Conservation (phyloP, 371 early-diverging fungal genomes). For the Entomophthora muscae region DNA sequence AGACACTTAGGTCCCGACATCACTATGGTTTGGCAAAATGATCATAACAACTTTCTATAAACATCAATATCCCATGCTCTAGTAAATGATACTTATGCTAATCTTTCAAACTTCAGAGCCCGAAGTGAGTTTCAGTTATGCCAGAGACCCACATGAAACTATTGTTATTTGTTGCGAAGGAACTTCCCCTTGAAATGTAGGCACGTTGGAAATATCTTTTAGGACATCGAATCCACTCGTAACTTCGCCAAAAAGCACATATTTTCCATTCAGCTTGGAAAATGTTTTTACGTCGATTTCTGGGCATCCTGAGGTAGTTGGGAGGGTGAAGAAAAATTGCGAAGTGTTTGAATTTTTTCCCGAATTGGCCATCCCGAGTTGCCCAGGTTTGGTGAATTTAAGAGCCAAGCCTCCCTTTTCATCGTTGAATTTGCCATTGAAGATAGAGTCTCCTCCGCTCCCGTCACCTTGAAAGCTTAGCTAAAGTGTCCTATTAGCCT, state of each 20-base stretch:
- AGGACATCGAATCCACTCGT: neutral
- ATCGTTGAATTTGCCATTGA: slow-evolving; percentile 47
- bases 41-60: too few species aligned
- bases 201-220: neutral
- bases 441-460: slow-evolving; percentile 52
- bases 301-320: slow-evolving; percentile 10
- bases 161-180: neutral
- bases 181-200: neutral
- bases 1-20: too few species aligned
- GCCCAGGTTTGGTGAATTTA: slow-evolving; percentile 24
- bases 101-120: too few species aligned
- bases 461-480: slow-evolving; percentile 30
- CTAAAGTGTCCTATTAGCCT: neutral
- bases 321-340: slow-evolving; percentile 19
- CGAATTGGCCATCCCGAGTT: slow-evolving; percentile 67
- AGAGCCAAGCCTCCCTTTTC: slow-evolving; percentile 39
- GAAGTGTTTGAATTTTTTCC: slow-evolving; percentile 76
- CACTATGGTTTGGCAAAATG: too few species aligned
- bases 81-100: too few species aligned
- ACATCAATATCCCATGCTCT: too few species aligned
- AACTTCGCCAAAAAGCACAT: slow-evolving; percentile 96
- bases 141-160: neutral
- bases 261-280: slow-evolving; percentile 94
- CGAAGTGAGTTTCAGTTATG: neutral
- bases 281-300: slow-evolving; percentile 8